phyloP scores from a whole-genome alignment of 1,284 basidiomycete species.

The Cutaneotrichosporon curvatum region DNA sequence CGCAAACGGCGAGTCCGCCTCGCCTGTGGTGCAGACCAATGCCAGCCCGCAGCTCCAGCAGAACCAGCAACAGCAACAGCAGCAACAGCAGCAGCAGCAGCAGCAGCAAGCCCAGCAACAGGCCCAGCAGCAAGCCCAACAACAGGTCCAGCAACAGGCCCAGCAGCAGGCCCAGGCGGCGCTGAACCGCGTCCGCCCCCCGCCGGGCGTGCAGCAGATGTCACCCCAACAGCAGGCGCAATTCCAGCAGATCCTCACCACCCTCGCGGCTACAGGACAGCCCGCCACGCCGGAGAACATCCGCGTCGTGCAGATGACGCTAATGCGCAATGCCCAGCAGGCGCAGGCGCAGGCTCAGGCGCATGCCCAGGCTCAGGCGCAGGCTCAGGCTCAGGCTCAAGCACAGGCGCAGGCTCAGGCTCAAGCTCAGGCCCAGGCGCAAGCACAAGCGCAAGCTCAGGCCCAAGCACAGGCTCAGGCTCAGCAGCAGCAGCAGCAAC shows the following conservation, averaged over 20 bases:
- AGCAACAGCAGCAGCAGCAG: conserved; percentile 11
- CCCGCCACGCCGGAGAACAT: conserved; percentile 31
- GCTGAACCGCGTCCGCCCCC: conserved; percentile 17
- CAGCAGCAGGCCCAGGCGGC: conserved; percentile 10
- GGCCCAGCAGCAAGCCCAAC: conserved; percentile 4
- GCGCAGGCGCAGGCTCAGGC: conserved; percentile 18
- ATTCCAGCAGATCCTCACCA: conserved; percentile 28
- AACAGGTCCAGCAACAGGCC: conserved; percentile 5
- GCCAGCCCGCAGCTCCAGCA: too few relatives aligned
- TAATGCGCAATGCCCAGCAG: conserved; percentile 21
- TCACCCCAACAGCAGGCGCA: conserved; percentile 16
- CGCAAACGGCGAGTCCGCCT: too few relatives aligned
- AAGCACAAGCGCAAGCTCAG: conserved; percentile 5
- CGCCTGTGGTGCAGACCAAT: too few relatives aligned
- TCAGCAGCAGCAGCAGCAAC: conserved; percentile 4
- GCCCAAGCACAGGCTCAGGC: conserved; percentile 6
- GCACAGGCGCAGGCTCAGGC: conserved; percentile 7
- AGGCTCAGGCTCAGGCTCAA: conserved; percentile 6
- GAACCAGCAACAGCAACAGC: too few relatives aligned
- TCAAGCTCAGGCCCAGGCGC: conserved; percentile 2
- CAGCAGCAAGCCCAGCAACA: conserved; percentile 13
- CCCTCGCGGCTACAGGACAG: conserved; percentile 28
- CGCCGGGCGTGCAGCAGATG: conserved; percentile 20
- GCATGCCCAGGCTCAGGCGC: conserved; percentile 6
- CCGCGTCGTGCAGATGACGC: conserved; percentile 19